Conservation (phyloP, 306 rosid species). For the Vigna angularis region DNA sequence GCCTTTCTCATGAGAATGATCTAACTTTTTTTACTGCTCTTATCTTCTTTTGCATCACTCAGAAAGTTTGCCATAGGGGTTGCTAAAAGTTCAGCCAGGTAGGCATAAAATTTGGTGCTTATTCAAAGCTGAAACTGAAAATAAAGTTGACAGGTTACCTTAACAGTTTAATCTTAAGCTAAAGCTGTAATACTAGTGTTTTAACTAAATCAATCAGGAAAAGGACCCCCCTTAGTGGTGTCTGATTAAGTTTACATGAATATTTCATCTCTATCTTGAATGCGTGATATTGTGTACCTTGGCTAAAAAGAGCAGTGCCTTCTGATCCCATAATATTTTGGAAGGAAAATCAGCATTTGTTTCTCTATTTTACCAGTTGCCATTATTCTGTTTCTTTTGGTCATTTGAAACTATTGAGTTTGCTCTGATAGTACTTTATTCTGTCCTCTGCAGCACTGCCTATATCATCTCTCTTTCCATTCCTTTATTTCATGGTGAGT, state of each 20-base stretch:
- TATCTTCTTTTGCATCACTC: not conserved
- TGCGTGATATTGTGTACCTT: not conserved
- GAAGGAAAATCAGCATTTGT: not conserved
- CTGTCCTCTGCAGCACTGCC: constrained; percentile 52
- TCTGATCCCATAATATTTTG: not conserved
- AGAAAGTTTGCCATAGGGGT: not conserved
- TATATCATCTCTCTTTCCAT: constrained; percentile 57
- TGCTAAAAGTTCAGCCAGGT: not conserved
- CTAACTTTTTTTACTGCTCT: not conserved
- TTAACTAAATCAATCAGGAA: not conserved
- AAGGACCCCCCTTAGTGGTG: not conserved
- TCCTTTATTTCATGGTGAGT: constrained; percentile 64
- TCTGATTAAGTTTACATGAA: not conserved
- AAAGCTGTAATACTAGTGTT: not conserved
- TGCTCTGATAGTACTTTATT: constrained; percentile 9
- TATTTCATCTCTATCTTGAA: not conserved
- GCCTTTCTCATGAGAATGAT: not conserved
- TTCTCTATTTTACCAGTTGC: not conserved
- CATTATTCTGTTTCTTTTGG: not conserved
- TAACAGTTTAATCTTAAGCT: not conserved
- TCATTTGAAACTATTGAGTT: not conserved
- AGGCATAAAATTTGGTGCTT: not conserved
- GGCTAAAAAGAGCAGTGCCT: not conserved
- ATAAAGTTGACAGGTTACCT: not conserved
- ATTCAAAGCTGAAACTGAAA: not conserved